phyloP scores from a whole-genome alignment of 345 rosid genomes.

The Rubroshorea leprosula region DNA sequence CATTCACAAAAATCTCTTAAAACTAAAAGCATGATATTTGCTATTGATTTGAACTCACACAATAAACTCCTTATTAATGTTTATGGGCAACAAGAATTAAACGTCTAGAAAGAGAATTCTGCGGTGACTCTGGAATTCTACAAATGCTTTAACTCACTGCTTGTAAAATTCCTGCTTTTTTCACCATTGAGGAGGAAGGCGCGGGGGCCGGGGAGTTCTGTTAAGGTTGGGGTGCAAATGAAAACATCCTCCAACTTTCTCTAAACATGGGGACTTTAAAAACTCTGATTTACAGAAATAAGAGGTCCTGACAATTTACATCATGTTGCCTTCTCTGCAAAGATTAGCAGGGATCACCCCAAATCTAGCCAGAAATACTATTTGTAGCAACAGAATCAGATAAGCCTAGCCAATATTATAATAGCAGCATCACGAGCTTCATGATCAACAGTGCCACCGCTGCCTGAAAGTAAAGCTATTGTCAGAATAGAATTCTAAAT shows the following conservation, averaged over 20 bases:
- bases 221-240: neutral
- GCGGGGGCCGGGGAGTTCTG: neutral
- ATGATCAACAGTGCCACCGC: slow-evolving; percentile 4
- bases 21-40: neutral
- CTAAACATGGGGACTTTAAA: slow-evolving; percentile 1
- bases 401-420: slow-evolving; percentile 1
- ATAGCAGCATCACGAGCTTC: neutral
- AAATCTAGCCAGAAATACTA: slow-evolving; percentile 14
- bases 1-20: neutral
- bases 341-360: slow-evolving; percentile 16
- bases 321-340: slow-evolving; percentile 8
- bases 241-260: neutral
- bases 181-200: too few species aligned
- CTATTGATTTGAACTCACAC: neutral
- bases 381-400: slow-evolving; percentile 17
- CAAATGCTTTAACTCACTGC: neutral
- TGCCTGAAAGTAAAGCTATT: slow-evolving; percentile 3
- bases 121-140: neutral
- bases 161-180: neutral
- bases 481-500: neutral
- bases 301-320: slow-evolving; percentile 24
- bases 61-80: neutral
- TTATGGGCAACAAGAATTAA: neutral
- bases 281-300: slow-evolving; percentile 29
- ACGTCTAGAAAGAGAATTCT: neutral